Evolutionary conservation across 176 grass and related monocot genomes (phyloP).

Genomic region (Triticum urartu): DNA sequence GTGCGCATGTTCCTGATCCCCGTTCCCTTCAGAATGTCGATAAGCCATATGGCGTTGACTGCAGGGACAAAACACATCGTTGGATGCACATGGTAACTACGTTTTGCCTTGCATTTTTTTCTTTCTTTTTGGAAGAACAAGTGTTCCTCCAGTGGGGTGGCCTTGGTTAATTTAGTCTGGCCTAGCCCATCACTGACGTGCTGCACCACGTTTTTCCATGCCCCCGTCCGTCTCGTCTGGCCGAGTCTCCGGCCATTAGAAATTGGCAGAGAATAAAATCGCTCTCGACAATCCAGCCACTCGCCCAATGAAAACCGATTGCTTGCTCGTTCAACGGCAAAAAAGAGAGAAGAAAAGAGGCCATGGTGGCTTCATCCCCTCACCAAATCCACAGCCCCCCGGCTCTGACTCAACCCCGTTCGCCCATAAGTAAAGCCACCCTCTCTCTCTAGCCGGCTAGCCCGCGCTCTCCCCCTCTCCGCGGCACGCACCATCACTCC

Average conservation of each 20-base stretch:
- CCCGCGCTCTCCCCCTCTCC: background rate
- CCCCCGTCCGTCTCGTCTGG: background rate
- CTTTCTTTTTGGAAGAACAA: background rate
- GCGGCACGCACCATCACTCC: background rate
- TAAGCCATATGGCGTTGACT: no score
- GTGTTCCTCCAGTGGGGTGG: background rate
- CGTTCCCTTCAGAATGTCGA: background rate
- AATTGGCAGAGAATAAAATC: conserved; percentile 13
- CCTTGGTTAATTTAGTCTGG: conserved; percentile 4
- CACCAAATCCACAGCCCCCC: conserved; percentile 39
- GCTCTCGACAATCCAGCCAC: background rate
- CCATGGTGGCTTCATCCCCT: conserved; percentile 19
- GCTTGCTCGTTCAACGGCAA: conserved; percentile 42
- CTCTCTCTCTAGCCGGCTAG: background rate
- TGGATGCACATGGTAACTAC: background rate
- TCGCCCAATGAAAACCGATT: conserved; percentile 14
- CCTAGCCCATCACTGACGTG: conserved; percentile 25
- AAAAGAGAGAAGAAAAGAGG: background rate
- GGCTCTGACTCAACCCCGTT: background rate
- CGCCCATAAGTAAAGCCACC: conserved; percentile 31
- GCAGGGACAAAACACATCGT: no score
- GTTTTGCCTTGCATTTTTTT: background rate
- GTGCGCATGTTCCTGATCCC: background rate
- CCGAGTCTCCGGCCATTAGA: conserved; percentile 28
- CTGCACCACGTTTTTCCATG: conserved; percentile 47